Base-by-base conservation (phyloP, 805 yeast species). In the Aciculoconidium aculeatum region DNA sequence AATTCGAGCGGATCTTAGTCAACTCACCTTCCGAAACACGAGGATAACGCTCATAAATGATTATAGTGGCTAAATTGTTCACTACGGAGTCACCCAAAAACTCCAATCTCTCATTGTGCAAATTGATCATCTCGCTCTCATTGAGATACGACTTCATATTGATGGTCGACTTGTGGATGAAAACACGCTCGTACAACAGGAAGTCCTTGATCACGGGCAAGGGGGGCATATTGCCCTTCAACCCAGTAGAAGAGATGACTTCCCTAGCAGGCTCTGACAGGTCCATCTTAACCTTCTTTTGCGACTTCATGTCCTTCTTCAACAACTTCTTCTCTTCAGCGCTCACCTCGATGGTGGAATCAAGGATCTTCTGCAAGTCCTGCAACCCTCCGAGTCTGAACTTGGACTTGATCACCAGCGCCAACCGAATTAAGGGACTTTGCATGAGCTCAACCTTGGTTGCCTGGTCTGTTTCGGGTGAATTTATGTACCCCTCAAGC, bases 1-100 rank as follows among this genome's bases (percentile, higher is more conserved):
- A 53, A 30, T 62, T 66, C 8, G 87, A 66, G 45, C 97, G 72
- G 28, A 82, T 57, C 23, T 66, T 67, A 0, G 96, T 77, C 37
- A 90, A 55, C 21, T 75, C 78, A 20, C 97, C 97, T 63, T 92
- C 97, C 14, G 75, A 61, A 24, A 77, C 79, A 24, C 66, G 57
- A 0, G 94, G 92, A 43, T 80, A 82, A 32, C 69, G 55, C 15
- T 72, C 65, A 44, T 68, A 86, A 11, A 85, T 63, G 23, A 88
- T 66, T 34, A 71, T 60, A 0, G 96, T 80, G 31, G 82, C 76
- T n/a, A 79, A 61, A 31, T 70, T 71, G 47, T 84, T 82, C 35
- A 90, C 59, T 12, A 86, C 72, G 1, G 96, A 77, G 58, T 90
- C 97, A 10, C 97, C 97, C 24, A 85, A 60, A 48, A 86, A 90